Percentiles rank a stretch among this genome's conserved stretches.
phyloP scores from a whole-genome alignment of 2,329 filamentous ascomycete species.

The Monosporascus ibericus region DNA sequence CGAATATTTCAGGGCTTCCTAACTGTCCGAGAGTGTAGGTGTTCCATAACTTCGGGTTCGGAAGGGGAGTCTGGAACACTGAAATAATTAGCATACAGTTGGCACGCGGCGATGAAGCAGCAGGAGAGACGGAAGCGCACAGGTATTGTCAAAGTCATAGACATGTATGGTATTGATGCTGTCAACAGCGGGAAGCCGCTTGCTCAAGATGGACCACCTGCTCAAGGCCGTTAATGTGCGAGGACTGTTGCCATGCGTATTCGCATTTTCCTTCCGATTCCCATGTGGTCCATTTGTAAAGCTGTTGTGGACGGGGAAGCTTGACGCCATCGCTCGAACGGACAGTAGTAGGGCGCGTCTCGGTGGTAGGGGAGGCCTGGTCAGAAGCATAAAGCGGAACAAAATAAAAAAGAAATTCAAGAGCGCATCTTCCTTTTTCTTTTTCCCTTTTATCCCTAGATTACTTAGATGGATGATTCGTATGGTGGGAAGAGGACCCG shows the following conservation, averaged over 20 bases:
- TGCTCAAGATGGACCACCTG: conserved; percentile 76
- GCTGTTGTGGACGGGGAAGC: neutral
- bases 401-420: neutral
- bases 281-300: neutral
- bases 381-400: conserved; percentile 4
- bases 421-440: too few species aligned
- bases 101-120: conserved; percentile 3
- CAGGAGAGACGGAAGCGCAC: conserved; percentile 40
- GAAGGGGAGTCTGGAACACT: conserved; percentile 89
- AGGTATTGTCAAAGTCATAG: conserved; percentile 97
- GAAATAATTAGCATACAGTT: conserved; percentile 2
- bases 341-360: conserved; percentile 1
- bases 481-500: too few species aligned
- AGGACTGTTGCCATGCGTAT: conserved; percentile 10
- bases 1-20: conserved; percentile 67
- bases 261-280: conserved; percentile 1
- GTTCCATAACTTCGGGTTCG: conserved; percentile 85
- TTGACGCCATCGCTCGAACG: conserved; percentile 17
- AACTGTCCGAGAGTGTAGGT: conserved; percentile 70
- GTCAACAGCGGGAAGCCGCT: conserved; percentile 62
- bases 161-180: conserved; percentile 78
- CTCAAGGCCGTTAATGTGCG: conserved; percentile 68
- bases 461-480: too few species aligned
- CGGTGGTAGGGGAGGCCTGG: conserved; percentile 2
- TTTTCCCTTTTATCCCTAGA: too few species aligned